Base-by-base conservation (phyloP, 108 stramenopile species). In the Nitzschia palea region DNA sequence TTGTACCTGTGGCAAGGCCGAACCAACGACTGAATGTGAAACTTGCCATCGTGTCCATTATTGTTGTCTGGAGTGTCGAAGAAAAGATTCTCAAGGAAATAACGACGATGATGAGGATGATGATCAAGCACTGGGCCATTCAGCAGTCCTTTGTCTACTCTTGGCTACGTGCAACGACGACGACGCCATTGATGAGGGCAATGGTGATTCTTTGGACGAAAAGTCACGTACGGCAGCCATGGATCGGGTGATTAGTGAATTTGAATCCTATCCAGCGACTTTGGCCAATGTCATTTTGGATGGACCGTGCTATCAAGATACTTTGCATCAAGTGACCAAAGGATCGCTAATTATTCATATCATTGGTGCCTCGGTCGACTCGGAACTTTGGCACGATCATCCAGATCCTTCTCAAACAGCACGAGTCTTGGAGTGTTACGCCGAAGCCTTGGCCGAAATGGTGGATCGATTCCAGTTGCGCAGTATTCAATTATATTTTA, bases 181-280 rank as follows among this genome's bases (percentile, higher is more conserved):
- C 63, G 93, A 91, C 70, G 63, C 51, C 12, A 65, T 70, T 32
- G 51, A 57, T 17, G 75, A 66, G n/a, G 81, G 66, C 5, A 59
- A 73, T 1, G 64, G 61, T 5, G 18, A 56, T 17, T 23, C 30
- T 12, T 26, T 26, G 5, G 48, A 70, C 4, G 67, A 63, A 10
- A 75, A 47, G 8, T 55, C 53, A 53, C 17, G 62, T 44, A 79
- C 81, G 20, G 83, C 86, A 28, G 86, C 93, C 8, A 50, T 47
- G 15, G 83, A 94, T 73, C 77, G 93, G 59, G 59, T 94, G 6
- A 73, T 63, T 47, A 94, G 89, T 20, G 93, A 94, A 68, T 71
- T 68, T 25, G 88, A 95, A 50, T 90, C 89, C 1, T 95, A 95
- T 64, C 94, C 91, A 20, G 90, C 94, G 3, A 95, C 94, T 34